Percentiles rank a stretch among this genome's conserved stretches.
Conservation (phyloP, 768 basidiomycete genomes). For the Mycena belliarum region DNA sequence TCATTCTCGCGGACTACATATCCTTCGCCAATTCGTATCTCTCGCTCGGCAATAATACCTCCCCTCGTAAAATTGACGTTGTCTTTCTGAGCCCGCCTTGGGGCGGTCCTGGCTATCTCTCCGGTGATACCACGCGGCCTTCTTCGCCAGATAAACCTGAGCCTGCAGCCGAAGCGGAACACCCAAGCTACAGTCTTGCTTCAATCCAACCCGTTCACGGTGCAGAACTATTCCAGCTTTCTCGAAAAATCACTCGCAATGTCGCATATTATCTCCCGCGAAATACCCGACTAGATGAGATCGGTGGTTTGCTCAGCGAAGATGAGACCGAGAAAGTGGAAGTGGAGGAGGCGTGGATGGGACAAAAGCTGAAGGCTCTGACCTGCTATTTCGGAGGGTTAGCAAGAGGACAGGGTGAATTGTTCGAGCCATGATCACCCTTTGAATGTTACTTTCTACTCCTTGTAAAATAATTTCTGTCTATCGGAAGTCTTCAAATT, state of each 20-base stretch:
- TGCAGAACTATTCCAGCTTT: slow-evolving; percentile 74
- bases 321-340: slow-evolving; percentile 63
- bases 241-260: slow-evolving; percentile 72
- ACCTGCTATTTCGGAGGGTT: slow-evolving; percentile 94
- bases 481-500: too few relatives aligned
- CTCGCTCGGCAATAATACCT: slow-evolving; percentile 24
- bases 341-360: slow-evolving; percentile 97
- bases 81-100: slow-evolving; percentile 95
- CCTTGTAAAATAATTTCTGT: too few relatives aligned
- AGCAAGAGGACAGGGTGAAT: slow-evolving; percentile 61
- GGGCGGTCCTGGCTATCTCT: slow-evolving; percentile 83
- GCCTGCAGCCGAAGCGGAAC: slow-evolving; percentile 7
- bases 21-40: slow-evolving; percentile 67
- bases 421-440: slow-evolving; percentile 38
- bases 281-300: slow-evolving; percentile 74
- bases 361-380: slow-evolving; percentile 87
- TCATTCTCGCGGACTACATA: slow-evolving; percentile 84
- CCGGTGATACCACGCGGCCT: slow-evolving; percentile 28
- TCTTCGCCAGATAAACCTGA: slow-evolving; percentile 24
- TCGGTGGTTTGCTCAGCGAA: slow-evolving; percentile 50
- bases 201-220: slow-evolving; percentile 82
- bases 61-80: slow-evolving; percentile 69
- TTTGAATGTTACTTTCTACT: too few relatives aligned
- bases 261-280: slow-evolving; percentile 90
- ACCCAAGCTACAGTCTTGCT: slow-evolving; percentile 60